phyloP scores from a whole-genome alignment of 2,329 filamentous ascomycete genomes.

The Epichloe glyceriae region DNA sequence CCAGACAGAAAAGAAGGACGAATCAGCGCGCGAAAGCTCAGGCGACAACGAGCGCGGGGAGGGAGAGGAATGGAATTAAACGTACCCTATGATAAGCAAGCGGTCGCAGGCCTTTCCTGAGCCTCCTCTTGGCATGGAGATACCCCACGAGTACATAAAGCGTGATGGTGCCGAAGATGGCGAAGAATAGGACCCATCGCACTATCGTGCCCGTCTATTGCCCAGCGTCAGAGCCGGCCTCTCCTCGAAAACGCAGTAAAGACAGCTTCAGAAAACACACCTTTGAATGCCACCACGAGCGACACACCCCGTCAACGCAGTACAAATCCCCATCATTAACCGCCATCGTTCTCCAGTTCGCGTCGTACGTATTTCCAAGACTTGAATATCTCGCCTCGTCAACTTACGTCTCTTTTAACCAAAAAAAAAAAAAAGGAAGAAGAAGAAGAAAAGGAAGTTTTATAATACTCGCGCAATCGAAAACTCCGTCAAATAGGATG shows the following conservation, averaged over 20 bases:
- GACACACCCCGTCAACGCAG: conserved; percentile 2
- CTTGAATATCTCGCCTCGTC: too few relatives aligned
- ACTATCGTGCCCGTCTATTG: conserved; percentile 49
- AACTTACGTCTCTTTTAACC: neutral
- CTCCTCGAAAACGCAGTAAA: neutral
- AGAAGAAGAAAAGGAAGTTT: neutral
- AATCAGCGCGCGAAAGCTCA: neutral
- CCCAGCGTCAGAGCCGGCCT: neutral
- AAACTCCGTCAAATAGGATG: too few relatives aligned
- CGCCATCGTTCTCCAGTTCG: neutral
- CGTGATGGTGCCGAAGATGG: conserved; percentile 44
- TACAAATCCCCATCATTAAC: neutral
- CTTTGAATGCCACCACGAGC: conserved; percentile 18
- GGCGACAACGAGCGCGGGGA: neutral
- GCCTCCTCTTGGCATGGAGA: conserved; percentile 53
- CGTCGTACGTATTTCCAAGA: neutral
- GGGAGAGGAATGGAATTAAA: neutral
- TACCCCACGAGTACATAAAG: conserved; percentile 55
- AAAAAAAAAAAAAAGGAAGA: neutral
- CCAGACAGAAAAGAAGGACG: neutral
- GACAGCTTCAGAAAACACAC: conserved; percentile 9
- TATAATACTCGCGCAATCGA: too few relatives aligned
- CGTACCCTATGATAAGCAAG: conserved; percentile 58
- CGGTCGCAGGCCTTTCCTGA: conserved; percentile 52
- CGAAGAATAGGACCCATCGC: conserved; percentile 58